Conservation (phyloP, 23 red algal species). For the Agarophyton chilense region DNA sequence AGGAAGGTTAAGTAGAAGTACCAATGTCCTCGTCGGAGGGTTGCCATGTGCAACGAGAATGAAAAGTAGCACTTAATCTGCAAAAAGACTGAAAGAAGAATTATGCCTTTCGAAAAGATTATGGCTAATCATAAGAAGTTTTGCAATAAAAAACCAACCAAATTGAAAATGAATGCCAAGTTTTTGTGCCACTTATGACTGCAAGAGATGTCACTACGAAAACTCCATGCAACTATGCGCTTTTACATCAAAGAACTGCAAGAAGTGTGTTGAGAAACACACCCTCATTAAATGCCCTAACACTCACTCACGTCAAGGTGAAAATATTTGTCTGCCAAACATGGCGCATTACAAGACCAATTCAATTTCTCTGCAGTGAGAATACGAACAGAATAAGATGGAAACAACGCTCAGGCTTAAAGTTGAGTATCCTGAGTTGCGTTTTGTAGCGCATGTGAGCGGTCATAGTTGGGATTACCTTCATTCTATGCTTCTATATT, state of each 20-base stretch:
- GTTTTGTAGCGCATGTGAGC: too few relatives aligned
- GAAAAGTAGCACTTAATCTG: slow-evolving; percentile 21
- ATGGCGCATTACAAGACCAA: too few relatives aligned
- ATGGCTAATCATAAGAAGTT: not conserved
- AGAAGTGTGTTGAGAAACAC: not conserved
- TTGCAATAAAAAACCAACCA: not conserved
- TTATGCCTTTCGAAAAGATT: not conserved
- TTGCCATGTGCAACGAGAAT: not conserved
- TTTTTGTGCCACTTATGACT: not conserved
- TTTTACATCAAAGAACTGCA: not conserved
- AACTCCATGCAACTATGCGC: not conserved
- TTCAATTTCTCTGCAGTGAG: too few relatives aligned
- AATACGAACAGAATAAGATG: too few relatives aligned
- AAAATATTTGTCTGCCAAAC: too few relatives aligned
- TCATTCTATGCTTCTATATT: too few relatives aligned
- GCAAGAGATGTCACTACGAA: not conserved
- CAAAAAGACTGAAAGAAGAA: not conserved
- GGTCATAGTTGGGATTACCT: too few relatives aligned
- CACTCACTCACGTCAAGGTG: not conserved
- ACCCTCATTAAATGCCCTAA: not conserved
- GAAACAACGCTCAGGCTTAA: too few relatives aligned
- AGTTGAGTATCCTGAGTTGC: too few relatives aligned
- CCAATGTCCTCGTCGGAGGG: slow-evolving; percentile 3
- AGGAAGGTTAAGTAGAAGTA: slow-evolving; percentile 15
- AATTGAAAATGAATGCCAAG: not conserved